These are phyloP conservation scores for Nakaseomyces kungkrabaensis DNA, from an alignment of 1,139 yeast genomes.

Conservation along the genomic window DNA sequence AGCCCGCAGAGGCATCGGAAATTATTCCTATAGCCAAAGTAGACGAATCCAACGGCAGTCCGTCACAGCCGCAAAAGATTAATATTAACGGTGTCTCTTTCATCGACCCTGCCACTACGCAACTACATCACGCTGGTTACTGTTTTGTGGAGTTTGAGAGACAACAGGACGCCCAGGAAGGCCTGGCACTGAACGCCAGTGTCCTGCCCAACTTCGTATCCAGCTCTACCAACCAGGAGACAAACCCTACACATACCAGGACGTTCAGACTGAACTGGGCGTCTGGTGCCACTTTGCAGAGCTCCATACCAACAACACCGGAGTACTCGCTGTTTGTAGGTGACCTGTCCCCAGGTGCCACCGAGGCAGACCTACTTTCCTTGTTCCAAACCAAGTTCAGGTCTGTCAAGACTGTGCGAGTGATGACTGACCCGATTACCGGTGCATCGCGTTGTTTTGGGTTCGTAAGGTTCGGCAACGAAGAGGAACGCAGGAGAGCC, in stretches of 20 bases:
- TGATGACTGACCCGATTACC: slow-evolving; percentile 73
- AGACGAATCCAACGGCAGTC: background rate
- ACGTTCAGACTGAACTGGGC: slow-evolving; percentile 80
- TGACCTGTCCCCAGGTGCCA: slow-evolving; percentile 66
- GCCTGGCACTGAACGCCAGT: slow-evolving; percentile 59
- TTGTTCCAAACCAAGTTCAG: slow-evolving; percentile 62
- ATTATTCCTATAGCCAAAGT: too few relatives aligned
- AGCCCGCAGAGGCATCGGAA: background rate
- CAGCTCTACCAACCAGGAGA: slow-evolving; percentile 13
- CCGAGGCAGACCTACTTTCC: slow-evolving; percentile 60
- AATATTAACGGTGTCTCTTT: slow-evolving; percentile 28
- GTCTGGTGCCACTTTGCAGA: slow-evolving; percentile 48
- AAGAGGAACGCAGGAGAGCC: slow-evolving; percentile 67
- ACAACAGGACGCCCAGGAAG: slow-evolving; percentile 59
- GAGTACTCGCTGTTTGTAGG: slow-evolving; percentile 80
- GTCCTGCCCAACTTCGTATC: slow-evolving; percentile 52
- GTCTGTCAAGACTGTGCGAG: slow-evolving; percentile 74
- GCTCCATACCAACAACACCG: slow-evolving; percentile 26
- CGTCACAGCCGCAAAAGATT: slow-evolving; percentile 13
- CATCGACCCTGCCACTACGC: slow-evolving; percentile 28
- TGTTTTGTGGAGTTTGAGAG: slow-evolving; percentile 77
- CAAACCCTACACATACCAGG: slow-evolving; percentile 29
- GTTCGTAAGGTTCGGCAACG: slow-evolving; percentile 71
- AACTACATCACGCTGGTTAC: slow-evolving; percentile 55
- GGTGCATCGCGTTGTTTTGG: slow-evolving; percentile 83